Conservation (phyloP, 768 basidiomycete species). For the Mycena leptocephala region DNA sequence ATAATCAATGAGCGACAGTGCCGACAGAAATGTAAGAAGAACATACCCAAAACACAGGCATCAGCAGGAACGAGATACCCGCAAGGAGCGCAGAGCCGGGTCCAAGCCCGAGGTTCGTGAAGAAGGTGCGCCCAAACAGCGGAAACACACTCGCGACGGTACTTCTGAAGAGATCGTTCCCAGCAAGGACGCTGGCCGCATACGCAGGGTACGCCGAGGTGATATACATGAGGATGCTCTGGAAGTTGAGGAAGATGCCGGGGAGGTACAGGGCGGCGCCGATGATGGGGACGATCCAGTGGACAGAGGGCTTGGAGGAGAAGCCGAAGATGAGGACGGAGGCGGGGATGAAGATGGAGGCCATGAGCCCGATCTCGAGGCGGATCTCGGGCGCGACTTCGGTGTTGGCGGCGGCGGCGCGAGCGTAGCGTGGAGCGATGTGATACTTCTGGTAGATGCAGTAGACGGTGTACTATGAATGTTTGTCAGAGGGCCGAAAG, state of each 20-base stretch:
- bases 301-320: conserved; percentile 43
- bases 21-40: too few species aligned
- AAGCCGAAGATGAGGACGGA: conserved; percentile 53
- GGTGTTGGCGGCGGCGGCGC: conserved; percentile 16
- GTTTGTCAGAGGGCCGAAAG: not conserved
- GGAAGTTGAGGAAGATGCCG: conserved; percentile 49
- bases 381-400: conserved; percentile 45
- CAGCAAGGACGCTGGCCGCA: conserved; percentile 50
- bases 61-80: conserved; percentile 41
- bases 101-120: conserved; percentile 40
- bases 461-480: conserved; percentile 28
- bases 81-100: conserved; percentile 41
- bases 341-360: conserved; percentile 49
- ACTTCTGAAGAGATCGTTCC: conserved; percentile 50
- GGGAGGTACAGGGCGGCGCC: conserved; percentile 47
- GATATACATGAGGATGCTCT: conserved; percentile 45
- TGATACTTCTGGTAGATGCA: too few species aligned
- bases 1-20: too few species aligned
- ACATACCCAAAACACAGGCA: conserved; percentile 41
- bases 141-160: conserved; percentile 41
- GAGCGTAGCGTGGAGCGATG: conserved; percentile 32
- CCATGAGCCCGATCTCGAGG: conserved; percentile 50
- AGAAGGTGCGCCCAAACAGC: conserved; percentile 39
- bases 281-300: conserved; percentile 54
- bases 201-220: conserved; percentile 47